These are phyloP conservation scores for Aureobasidium sp. DNA, from an alignment of 2,329 filamentous ascomycete genomes.

Conservation along the genomic window DNA sequence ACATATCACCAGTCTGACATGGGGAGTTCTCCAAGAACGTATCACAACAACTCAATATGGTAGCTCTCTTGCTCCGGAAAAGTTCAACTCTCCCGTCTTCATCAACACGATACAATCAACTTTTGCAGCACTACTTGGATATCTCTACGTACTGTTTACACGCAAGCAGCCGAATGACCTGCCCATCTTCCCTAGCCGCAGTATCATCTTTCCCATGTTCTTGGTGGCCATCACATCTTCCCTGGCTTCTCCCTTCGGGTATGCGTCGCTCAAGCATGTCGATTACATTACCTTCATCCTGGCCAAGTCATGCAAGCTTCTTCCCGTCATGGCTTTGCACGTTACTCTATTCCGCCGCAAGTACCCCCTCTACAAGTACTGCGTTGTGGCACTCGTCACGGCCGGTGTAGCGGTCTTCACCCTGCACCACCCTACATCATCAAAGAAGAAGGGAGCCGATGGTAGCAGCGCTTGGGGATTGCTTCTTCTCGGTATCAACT, in stretches of 20 bases:
- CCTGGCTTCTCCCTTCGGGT: conserved; percentile 95
- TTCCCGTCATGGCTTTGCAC: conserved; percentile 99
- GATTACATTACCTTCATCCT: conserved; percentile 99
- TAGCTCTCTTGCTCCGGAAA: conserved; percentile 63
- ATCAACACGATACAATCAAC: conserved; percentile 96
- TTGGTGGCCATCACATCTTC: conserved; percentile 90
- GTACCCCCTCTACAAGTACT: conserved; percentile 97
- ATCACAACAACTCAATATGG: conserved; percentile 95
- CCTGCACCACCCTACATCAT: conserved; percentile 77
- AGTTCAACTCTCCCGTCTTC: conserved; percentile 95
- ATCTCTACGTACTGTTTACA: conserved; percentile 77
- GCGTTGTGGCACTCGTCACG: conserved; percentile 91
- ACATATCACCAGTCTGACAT: conserved; percentile 72
- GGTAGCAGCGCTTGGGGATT: conserved; percentile 81
- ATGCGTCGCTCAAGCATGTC: conserved; percentile 91
- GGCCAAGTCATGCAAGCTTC: conserved; percentile 97
- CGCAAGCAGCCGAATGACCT: conserved; percentile 49
- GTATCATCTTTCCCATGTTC: conserved; percentile 80
- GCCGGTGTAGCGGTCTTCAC: conserved; percentile 96
- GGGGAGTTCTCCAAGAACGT: conserved; percentile 97
- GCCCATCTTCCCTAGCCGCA: conserved; percentile 78
- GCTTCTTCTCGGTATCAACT: conserved; percentile 85
- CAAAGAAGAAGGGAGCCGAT: conserved; percentile 42
- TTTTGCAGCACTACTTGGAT: conserved; percentile 86
- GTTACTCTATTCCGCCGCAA: conserved; percentile 89